Evolutionary conservation across 225 moss, liverwort and hornwort species (phyloP).

Genomic region (Climacium dendroides): DNA sequence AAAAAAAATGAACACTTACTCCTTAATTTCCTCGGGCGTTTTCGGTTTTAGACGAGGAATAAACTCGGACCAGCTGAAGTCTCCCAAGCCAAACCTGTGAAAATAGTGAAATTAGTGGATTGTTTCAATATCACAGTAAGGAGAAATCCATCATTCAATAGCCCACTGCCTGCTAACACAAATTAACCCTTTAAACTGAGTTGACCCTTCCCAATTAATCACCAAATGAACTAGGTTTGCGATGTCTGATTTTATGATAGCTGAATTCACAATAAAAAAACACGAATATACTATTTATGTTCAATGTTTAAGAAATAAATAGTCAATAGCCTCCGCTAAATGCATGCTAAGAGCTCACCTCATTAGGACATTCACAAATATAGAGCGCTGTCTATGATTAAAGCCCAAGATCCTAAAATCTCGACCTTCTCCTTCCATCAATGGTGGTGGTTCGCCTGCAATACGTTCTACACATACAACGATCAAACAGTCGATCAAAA

Average conservation of each 20-base stretch:
- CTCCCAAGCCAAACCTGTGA: slow-evolving; percentile 82
- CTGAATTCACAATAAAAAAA: not conserved
- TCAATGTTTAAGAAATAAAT: not conserved
- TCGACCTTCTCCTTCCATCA: slow-evolving; percentile 93
- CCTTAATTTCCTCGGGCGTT: slow-evolving; percentile 80
- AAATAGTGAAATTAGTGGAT: not conserved
- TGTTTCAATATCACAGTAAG: not conserved
- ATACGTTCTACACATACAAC: slow-evolving; percentile 20
- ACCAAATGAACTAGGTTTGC: not conserved
- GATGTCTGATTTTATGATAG: not conserved
- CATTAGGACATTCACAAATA: slow-evolving; percentile 93
- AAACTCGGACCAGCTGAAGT: slow-evolving; percentile 94
- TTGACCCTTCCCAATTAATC: not conserved
- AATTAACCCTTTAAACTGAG: not conserved
- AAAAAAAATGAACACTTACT: slow-evolving; percentile 23
- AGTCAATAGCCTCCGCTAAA: not conserved
- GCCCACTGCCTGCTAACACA: not conserved
- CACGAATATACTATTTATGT: not conserved
- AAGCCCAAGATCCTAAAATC: slow-evolving; percentile 84
- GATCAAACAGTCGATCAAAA: not conserved
- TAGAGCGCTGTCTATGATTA: slow-evolving; percentile 78
- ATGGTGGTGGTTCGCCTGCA: slow-evolving; percentile 64
- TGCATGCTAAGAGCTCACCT: slow-evolving; percentile 39
- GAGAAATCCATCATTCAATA: not conserved
- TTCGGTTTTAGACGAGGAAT: slow-evolving; percentile 90